Evolutionary conservation across 2,329 filamentous ascomycete genomes (phyloP), one percentile per base, ranked within the genome.

Genomic region (Phyllosticta citrichinensis): DNA sequence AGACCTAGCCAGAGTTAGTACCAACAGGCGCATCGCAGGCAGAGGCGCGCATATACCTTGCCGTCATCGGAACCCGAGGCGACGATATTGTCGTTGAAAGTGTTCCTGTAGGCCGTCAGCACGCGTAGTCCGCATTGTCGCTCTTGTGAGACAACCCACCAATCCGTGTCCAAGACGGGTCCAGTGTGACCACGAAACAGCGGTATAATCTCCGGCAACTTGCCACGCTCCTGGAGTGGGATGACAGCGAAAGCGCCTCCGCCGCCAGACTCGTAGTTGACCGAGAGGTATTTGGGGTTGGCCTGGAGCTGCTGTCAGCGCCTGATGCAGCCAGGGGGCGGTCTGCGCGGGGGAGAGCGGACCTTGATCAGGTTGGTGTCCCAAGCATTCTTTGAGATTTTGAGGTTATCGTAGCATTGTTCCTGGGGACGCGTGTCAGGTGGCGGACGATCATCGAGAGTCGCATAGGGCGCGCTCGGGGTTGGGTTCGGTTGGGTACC

Each of bases 361-460:
- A 95, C 91, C 87, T 97, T 97, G 79, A 97, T 84, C 72, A 99
- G 80, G 79, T 99, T 99, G 71, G 92, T 97, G 76, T 99, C 94
- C 94, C 94, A 99, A 61, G 94, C 94, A 86, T 99, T 99, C 77
- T 88, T 90, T 72, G 91, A 97, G 76, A 99, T 91, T 74, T 91
- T 90, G 68, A 99, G 81, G 77, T 97, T 97, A 77, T 99, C 94
- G 79, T 97, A 99, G 81, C 92, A 97, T 83, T 90, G 89, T 76
- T 99, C 94, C 84, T 86, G 62, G 8, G 1, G 9, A 0, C 30
- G 25, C 35, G 12, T 14, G 10, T 58, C 50, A 71, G 57, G 69
- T 22, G 27, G 66, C 63, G 57, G 1, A 47, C 40, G 8, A 19
- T 12, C 14, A n/a, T 2, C 6, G 14, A 17, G 40, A 5, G 19